A percentile compares a stretch with the other conserved stretches of the same genome.
Evolutionary conservation across 2,329 filamentous ascomycete species (phyloP).

Genomic region (Basipetospora sp.): DNA sequence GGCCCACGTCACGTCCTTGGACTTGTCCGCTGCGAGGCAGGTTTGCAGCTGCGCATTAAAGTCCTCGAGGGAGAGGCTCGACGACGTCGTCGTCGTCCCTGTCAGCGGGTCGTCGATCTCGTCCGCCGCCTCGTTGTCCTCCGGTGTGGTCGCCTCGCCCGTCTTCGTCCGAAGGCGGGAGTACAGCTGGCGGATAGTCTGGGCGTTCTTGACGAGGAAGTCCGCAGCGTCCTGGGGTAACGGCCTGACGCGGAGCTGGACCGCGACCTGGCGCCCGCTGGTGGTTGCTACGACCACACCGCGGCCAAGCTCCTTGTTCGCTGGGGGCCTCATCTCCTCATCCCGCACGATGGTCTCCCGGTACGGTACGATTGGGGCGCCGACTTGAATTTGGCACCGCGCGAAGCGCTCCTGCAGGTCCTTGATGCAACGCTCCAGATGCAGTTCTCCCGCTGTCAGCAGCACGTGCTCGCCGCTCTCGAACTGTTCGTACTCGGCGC

Average conservation of each 20-base stretch:
- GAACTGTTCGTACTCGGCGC: conserved; percentile 87
- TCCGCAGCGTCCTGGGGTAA: conserved; percentile 66
- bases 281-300: conserved; percentile 64
- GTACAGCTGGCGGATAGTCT: conserved; percentile 66
- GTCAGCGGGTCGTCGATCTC: conserved; percentile 30
- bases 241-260: conserved; percentile 64
- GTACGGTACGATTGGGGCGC: conserved; percentile 89
- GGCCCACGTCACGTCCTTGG: conserved; percentile 57
- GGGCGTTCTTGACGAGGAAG: conserved; percentile 67
- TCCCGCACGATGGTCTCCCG: conserved; percentile 78
- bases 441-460: conserved; percentile 81
- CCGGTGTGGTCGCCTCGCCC: conserved; percentile 13
- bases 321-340: conserved; percentile 82
- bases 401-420: conserved; percentile 88
- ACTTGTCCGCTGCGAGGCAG: conserved; percentile 56
- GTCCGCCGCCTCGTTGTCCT: conserved; percentile 21
- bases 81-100: conserved; percentile 39
- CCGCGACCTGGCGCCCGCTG: conserved; percentile 69
- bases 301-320: conserved; percentile 70
- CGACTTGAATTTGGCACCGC: conserved; percentile 83
- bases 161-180: conserved; percentile 48
- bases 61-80: conserved; percentile 55
- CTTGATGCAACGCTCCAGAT: conserved; percentile 84
- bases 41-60: conserved; percentile 59
- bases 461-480: conserved; percentile 89